Percentiles rank a stretch among this genome's conserved stretches.
phyloP scores from a whole-genome alignment of 306 rosid genomes.

The Fagus crenata region DNA sequence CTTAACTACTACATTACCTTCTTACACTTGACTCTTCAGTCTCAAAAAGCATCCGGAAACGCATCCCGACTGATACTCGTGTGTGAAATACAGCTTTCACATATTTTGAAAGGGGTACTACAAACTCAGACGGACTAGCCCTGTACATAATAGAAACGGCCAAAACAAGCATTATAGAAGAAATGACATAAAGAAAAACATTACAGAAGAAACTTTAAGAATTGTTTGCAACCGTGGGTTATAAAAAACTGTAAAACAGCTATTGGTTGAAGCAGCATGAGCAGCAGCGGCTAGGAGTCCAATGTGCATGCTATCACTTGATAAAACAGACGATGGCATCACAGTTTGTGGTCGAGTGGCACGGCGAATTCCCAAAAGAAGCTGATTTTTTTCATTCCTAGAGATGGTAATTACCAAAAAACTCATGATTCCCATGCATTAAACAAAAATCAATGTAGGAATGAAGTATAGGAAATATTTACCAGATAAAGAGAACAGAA shows the following conservation, averaged over 20 bases:
- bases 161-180: slow-evolving; percentile 23
- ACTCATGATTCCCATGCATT: slow-evolving; percentile 12
- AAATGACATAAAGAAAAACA: slow-evolving; percentile 6
- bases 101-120: slow-evolving; percentile 76
- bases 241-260: slow-evolving; percentile 84
- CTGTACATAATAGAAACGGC: slow-evolving; percentile 44
- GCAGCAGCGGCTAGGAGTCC: slow-evolving; percentile 97
- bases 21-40: slow-evolving; percentile 92
- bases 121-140: slow-evolving; percentile 93
- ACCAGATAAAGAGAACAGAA: slow-evolving; percentile 93
- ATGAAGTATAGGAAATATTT: slow-evolving; percentile 18
- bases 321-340: slow-evolving; percentile 82
- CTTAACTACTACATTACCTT: slow-evolving; percentile 44
- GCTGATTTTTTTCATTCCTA: slow-evolving; percentile 93
- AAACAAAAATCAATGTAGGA: slow-evolving; percentile 11
- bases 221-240: slow-evolving; percentile 69
- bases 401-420: slow-evolving; percentile 15
- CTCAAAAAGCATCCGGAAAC: slow-evolving; percentile 88
- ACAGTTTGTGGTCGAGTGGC: slow-evolving; percentile 77
- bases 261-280: slow-evolving; percentile 86
- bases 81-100: slow-evolving; percentile 87
- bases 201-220: slow-evolving; percentile 10
- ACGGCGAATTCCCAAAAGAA: slow-evolving; percentile 81
- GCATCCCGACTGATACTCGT: slow-evolving; percentile 91
- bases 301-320: slow-evolving; percentile 91